Percentiles rank a stretch among this genome's conserved stretches.
These are phyloP conservation scores for Aspergillus nidulans DNA, from an alignment of 495 filamentous ascomycete species.

Conservation along the genomic window DNA sequence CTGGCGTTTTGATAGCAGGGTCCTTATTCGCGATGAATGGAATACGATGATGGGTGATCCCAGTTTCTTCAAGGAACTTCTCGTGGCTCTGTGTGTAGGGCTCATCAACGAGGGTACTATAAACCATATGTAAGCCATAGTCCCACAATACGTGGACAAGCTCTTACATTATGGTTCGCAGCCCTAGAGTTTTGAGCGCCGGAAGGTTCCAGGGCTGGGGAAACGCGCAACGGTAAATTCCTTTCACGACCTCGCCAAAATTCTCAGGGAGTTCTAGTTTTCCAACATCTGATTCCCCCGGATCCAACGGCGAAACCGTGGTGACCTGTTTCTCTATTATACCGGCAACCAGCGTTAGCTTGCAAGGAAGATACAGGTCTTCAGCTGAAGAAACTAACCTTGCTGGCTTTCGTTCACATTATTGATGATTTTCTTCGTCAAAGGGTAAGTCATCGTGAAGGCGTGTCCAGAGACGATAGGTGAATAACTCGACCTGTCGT, in stretches of 20 bases:
- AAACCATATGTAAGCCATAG: neutral
- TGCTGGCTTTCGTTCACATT: slow-evolving; percentile 6
- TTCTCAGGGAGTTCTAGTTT: slow-evolving; percentile 50
- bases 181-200: slow-evolving; percentile 56
- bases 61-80: slow-evolving; percentile 55
- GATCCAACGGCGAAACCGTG: neutral
- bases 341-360: neutral
- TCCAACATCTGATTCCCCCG: slow-evolving; percentile 3
- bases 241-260: slow-evolving; percentile 60
- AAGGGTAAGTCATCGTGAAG: slow-evolving; percentile 15
- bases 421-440: slow-evolving; percentile 15
- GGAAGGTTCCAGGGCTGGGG: slow-evolving; percentile 59
- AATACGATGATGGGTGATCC: slow-evolving; percentile 65
- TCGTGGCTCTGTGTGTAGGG: slow-evolving; percentile 53
- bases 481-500: neutral
- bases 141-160: neutral
- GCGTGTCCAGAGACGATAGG: neutral
- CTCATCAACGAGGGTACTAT: slow-evolving; percentile 71
- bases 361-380: neutral
- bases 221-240: slow-evolving; percentile 74
- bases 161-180: slow-evolving; percentile 72
- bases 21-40: slow-evolving; percentile 77
- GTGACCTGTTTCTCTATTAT: slow-evolving; percentile 1
- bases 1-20: slow-evolving; percentile 41
- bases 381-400: slow-evolving; percentile 9